Evolutionary conservation across 371 early-diverging fungal genomes (phyloP).

Genomic region (Rhizopus sp.): DNA sequence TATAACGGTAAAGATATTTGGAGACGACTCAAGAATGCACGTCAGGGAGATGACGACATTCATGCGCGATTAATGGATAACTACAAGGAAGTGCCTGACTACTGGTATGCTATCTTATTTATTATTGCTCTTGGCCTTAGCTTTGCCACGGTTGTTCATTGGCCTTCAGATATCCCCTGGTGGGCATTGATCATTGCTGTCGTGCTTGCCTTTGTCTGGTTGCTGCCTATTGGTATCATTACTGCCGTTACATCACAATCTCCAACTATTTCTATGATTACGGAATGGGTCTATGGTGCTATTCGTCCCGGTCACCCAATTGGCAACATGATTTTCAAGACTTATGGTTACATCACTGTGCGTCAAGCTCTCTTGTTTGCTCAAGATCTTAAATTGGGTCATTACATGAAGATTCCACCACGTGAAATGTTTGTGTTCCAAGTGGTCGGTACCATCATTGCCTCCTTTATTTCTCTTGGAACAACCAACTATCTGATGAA

Average conservation of each 20-base stretch:
- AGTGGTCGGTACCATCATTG: constrained; percentile 59
- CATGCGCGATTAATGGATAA: constrained; percentile 58
- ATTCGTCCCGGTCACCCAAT: constrained; percentile 62
- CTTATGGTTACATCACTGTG: constrained; percentile 57
- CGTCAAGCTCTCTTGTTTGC: constrained; percentile 60
- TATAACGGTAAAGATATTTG: constrained; percentile 68
- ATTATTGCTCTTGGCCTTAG: constrained; percentile 33
- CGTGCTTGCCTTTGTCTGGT: constrained; percentile 61
- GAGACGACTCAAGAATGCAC: constrained; percentile 51
- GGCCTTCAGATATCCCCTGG: constrained; percentile 61
- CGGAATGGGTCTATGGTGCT: constrained; percentile 48
- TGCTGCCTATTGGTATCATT: constrained; percentile 70
- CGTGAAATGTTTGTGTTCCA: constrained; percentile 65
- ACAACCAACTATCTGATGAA: constrained; percentile 62
- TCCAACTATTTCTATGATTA: constrained; percentile 45
- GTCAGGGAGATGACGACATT: constrained; percentile 55
- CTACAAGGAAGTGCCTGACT: constrained; percentile 66
- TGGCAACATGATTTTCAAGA: constrained; percentile 65
- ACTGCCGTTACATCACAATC: constrained; percentile 47
- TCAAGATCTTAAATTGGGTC: constrained; percentile 60
- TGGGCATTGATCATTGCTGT: constrained; percentile 67
- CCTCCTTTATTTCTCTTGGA: constrained; percentile 57
- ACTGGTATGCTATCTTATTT: constrained; percentile 65
- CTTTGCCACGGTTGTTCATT: constrained; percentile 48
- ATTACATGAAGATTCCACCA: constrained; percentile 73